Base-by-base conservation (phyloP, 345 rosid species). In the Aegle marmelos region DNA sequence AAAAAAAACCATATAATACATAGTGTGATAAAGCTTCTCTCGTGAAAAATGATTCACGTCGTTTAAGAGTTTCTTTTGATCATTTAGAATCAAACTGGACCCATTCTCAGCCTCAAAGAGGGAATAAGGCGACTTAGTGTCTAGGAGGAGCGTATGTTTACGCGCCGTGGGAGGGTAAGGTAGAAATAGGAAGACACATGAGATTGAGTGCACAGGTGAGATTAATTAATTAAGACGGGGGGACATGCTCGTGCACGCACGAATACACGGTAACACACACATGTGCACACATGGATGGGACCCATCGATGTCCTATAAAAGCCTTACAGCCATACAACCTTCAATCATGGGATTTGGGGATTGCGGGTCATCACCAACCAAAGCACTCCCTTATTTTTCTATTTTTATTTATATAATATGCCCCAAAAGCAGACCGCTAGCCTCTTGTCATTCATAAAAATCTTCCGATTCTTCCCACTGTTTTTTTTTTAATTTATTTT, bases 231-330 rank as follows among this genome's bases (percentile, higher is more conserved):
- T 6, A n/a, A 28, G n/a, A 24, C 10, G 2, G 13, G 65, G 28
- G 79, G 41, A 62, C 27, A 45, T 25, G 69, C 53, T 69, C 39
- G 75, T 61, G 72, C 81, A 77, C 81, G 66, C 81, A 65, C 74
- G 63, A 67, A 30, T 31, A 22, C 76, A 64, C 13, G 24, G 31
- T 5, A 74, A 61, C 80, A 81, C 45, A 71, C 63, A 69, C 81
- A 82, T 82, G 82, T 78, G 79, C 73, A 78, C 86, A 85, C 86
- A 69, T 85, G 86, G 84, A 75, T 74, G 75, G 83, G 81, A 8
- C 79, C 85, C 77, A 54, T 2, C 0, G 0, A 0, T 84, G 87
- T 84, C 77, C 13, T 57, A 5, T 8, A 74, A 84, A 78, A 72
- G 78, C 59, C 27, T 41, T 75, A 80, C 81, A 74, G 14, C 68